Percentiles rank a stretch among this genome's conserved stretches.
phyloP scores from a whole-genome alignment of 257 asterid genomes.

The Handroanthus guayacan region DNA sequence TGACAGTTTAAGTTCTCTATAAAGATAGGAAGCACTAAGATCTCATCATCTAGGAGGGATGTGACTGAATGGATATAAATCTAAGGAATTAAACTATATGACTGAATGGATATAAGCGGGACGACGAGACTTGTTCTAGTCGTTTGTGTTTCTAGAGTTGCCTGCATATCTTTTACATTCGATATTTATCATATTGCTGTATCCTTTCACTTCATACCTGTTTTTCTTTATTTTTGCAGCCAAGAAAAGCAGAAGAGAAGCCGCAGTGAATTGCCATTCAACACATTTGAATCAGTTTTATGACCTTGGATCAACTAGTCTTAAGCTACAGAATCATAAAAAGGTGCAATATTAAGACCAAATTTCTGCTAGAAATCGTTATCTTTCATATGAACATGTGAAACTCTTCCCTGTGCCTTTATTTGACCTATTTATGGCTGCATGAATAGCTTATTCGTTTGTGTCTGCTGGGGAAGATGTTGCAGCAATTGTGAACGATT shows the following conservation, averaged over 20 bases:
- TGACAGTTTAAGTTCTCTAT: neutral
- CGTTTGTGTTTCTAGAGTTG: neutral
- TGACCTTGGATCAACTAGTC: conserved; percentile 19
- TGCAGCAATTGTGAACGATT: neutral
- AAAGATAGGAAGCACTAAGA: neutral
- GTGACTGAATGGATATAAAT: neutral
- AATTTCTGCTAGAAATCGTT: conserved; percentile 16
- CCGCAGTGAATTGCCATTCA: conserved; percentile 42
- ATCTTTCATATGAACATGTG: neutral
- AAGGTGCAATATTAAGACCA: conserved; percentile 7
- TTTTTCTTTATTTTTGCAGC: conserved; percentile 51
- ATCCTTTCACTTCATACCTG: neutral
- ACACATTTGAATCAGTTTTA: conserved; percentile 4
- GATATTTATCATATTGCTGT: neutral
- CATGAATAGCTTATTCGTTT: neutral
- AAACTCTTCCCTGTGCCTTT: conserved; percentile 2
- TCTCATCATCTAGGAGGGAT: neutral
- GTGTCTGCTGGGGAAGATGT: conserved; percentile 4
- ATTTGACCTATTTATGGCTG: neutral
- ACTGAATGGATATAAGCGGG: neutral
- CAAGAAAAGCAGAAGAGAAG: conserved; percentile 73
- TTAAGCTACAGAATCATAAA: conserved; percentile 12
- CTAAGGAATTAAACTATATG: conserved; percentile 1
- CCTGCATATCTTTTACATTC: neutral
- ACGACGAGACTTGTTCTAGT: neutral